Conservation (phyloP, 345 rosid genomes). For the Populus davidiana region DNA sequence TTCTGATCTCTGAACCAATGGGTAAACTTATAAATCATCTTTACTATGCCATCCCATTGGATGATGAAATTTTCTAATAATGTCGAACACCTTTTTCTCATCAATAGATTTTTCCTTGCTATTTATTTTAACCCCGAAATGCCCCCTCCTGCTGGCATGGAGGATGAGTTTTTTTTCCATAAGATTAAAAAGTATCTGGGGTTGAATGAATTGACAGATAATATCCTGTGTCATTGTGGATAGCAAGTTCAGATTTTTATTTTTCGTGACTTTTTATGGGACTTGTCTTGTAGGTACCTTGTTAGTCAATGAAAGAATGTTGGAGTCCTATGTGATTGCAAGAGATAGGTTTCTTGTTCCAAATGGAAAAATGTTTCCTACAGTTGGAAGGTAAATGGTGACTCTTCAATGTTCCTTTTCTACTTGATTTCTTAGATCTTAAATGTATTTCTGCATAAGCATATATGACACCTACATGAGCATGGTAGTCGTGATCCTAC, state of each 20-base stretch:
- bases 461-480: background rate
- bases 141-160: background rate
- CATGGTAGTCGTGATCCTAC: background rate
- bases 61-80: background rate
- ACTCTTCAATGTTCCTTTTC: background rate
- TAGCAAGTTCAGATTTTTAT: background rate
- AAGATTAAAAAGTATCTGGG: background rate
- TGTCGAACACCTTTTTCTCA: background rate
- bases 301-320: constrained; percentile 94
- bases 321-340: constrained; percentile 95
- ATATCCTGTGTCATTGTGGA: background rate
- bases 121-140: background rate
- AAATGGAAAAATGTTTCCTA: constrained; percentile 91
- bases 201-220: constrained; percentile 1
- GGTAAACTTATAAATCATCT: constrained; percentile 42
- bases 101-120: background rate
- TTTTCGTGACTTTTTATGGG: background rate
- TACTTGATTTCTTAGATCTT: background rate
- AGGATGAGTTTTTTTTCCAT: constrained; percentile 3
- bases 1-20: constrained; percentile 97
- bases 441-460: background rate
- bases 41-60: constrained; percentile 1
- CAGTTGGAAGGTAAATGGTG: constrained; percentile 73
- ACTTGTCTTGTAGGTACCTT: constrained; percentile 65
- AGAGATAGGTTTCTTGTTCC: constrained; percentile 90